phyloP scores from a whole-genome alignment of 164 flowering plant species.

The Tetracentron sinense region DNA sequence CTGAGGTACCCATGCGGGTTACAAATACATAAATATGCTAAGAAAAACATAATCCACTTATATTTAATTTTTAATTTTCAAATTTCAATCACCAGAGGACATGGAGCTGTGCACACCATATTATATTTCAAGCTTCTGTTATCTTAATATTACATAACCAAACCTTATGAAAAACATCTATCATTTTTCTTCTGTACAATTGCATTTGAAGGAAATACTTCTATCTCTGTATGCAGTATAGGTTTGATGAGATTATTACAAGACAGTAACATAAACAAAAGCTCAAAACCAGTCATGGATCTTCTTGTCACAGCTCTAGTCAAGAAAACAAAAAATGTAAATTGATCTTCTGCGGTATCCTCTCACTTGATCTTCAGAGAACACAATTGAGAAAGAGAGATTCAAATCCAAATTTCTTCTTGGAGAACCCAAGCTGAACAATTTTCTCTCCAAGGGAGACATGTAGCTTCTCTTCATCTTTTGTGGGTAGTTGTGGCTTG shows the following conservation, averaged over 20 bases:
- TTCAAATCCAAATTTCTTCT: slow-evolving; percentile 13
- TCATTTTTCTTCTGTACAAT: slow-evolving; percentile 17
- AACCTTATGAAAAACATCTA: slow-evolving; percentile 5
- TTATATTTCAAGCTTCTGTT: no score
- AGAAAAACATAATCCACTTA: no score
- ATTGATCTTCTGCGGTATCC: neutral
- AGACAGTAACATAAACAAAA: no score
- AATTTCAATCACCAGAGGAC: no score
- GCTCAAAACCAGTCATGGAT: slow-evolving; percentile 19
- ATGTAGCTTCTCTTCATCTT: slow-evolving; percentile 5
- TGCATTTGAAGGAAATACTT: slow-evolving; percentile 13
- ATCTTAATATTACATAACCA: slow-evolving; percentile 3
- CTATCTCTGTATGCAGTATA: slow-evolving; percentile 17
- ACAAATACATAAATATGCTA: no score
- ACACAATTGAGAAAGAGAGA: slow-evolving; percentile 8
- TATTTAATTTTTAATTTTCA: no score
- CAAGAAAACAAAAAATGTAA: slow-evolving; percentile 7
- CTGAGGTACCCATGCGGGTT: no score
- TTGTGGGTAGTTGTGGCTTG: slow-evolving; percentile 1
- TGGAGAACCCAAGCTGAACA: slow-evolving; percentile 41
- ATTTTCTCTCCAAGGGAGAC: slow-evolving; percentile 1
- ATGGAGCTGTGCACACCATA: no score
- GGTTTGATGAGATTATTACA: slow-evolving; percentile 6
- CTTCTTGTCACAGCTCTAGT: slow-evolving; percentile 7
- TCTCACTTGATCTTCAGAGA: neutral